Evolutionary conservation across 768 basidiomycete genomes (phyloP), one percentile per base, ranked within the genome.

Genomic region (Tylopilus vinaceipallidus): DNA sequence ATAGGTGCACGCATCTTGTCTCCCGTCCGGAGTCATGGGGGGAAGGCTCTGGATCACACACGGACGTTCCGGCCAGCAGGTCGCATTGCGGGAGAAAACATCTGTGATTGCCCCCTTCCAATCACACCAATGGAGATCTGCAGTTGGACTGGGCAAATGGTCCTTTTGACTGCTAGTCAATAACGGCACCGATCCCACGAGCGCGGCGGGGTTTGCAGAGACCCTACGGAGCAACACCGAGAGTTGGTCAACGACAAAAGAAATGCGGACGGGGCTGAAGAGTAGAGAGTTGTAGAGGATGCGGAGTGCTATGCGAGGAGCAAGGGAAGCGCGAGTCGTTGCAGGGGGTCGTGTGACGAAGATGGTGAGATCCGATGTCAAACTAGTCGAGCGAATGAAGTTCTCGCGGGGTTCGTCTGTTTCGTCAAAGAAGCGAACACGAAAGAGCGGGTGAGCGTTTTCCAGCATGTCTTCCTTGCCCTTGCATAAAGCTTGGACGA

Each of bases 71-170:
- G 95, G 95, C 69, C 81, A 80, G 49, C 73, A 69, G 11, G 77
- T 74, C 2, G 97, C 97, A 71, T 99, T 98, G 32, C 74, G 72
- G 10, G 92, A 88, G 70, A 99, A 98, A 20, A 98, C 82, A 64
- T 95, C 89, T 13, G 95, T 92, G 63, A 99, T 98, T 7, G 95
- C 91, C 27, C 95, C 97, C 66, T 94, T 92, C 82, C 87, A 99
- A 44, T 87, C 95, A 68, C 92, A 95, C 95, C 97, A 99, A 59
- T 97, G 81, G 30, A 99, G 79, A 66, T 98, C 87, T 14, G 82
- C 86, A 11, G 81, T 83, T 3, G 95, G 93, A 62, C 88, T 78
- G 1, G 97, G 97, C 4, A 99, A 77, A 41, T 76, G 75, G 12
- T 69, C 72, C 46, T 75, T 77, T 69, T 98, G 92, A 12, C 71